Base-by-base conservation (phyloP, 441 rosid genomes). In the Codiaeum variegatum region DNA sequence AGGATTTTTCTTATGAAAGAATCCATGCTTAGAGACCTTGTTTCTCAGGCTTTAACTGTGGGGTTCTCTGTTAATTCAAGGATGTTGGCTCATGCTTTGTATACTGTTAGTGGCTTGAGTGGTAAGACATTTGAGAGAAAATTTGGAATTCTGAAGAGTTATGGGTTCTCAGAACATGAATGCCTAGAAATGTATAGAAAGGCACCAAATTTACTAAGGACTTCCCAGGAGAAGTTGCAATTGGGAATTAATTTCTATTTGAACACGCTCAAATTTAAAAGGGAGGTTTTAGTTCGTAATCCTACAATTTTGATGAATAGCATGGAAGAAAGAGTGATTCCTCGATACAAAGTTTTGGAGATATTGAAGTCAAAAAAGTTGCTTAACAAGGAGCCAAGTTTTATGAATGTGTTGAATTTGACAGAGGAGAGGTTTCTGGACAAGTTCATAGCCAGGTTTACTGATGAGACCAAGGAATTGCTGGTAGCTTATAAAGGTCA, bases 1-100 rank as follows among this genome's bases (percentile, higher is more conserved):
- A 70, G 82, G 68, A 73, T 85, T 40, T 82, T 85, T 55, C 6
- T 59, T n/a, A 23, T 31, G 34, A 46, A 13, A 38, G 82, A 80
- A 49, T 63, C 78, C 1, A 47, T 34, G 26, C 70, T 82, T 58
- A 76, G 58, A n/a, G 72, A 26, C 10, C 52, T 70, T 23, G 76
- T 82, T 66, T 72, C 51, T 0, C 72, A 36, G 51, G 75, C 56
- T 67, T 70, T 67, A 26, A 76, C 74, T 19, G 65, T 79, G 64
- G 87, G 90, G 5, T 80, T 87, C 66, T 75, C 79, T 11, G 64
- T 73, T 3, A 49, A 83, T 44, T 86, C 87, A 9, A 66, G 82
- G 71, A 83, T 83, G 88, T 73, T 83, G 8, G 87, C 74, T 51
- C 66, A 78, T 63, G 88, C 75, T 7, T 16, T 85, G 16, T 65